Evolutionary conservation across 2,329 filamentous ascomycete genomes (phyloP), one percentile per base, ranked within the genome.

Genomic region (Botrytis porri): DNA sequence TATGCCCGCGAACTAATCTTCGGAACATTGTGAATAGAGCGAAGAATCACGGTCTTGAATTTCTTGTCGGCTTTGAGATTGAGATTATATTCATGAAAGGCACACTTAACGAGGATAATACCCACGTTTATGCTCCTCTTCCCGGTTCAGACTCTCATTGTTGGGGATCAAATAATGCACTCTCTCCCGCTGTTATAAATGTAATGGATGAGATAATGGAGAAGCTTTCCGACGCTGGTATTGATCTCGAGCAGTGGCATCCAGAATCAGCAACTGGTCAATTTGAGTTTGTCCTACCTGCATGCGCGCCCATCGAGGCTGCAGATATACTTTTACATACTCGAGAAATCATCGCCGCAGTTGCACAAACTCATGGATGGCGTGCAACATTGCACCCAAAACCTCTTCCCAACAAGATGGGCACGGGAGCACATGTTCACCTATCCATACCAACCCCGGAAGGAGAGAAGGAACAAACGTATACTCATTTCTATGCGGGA

Each of bases 51-150:
- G 84, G 85, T 1, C 83, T 93, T 3, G 81, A 85, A 4, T 88
- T 94, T 65, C 84, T 90, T 0, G 82, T 94, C 25, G 94, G 93
- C 0, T 97, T 96, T 76, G 94, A 97, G 81, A 89, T 97, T 59
- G 93, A 97, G 81, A 88, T 96, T 16, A 86, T 93, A 1, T 90
- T 97, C 75, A 84, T 95, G 76, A 85, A 32, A 78, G 81, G 48
- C 77, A 79, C 12, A 77, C 81, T 39, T 75, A 81, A 25, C 10
- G 62, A 74, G 76, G 76, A 79, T 2, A 80, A 81, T 6, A 82
- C 84, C 74, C 57, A 67, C 2, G 77, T 67, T 16, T 78, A 80
- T n/a, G 84, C 82, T 59, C 81, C 82, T 12, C 78, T 82, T 1
- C 84, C 91, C 0, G 80, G 86, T n/a, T 87, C 86, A 12, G 85